Evolutionary conservation across 352 stramenopile species (phyloP).

Genomic region (Phytopythium ostracodes): DNA sequence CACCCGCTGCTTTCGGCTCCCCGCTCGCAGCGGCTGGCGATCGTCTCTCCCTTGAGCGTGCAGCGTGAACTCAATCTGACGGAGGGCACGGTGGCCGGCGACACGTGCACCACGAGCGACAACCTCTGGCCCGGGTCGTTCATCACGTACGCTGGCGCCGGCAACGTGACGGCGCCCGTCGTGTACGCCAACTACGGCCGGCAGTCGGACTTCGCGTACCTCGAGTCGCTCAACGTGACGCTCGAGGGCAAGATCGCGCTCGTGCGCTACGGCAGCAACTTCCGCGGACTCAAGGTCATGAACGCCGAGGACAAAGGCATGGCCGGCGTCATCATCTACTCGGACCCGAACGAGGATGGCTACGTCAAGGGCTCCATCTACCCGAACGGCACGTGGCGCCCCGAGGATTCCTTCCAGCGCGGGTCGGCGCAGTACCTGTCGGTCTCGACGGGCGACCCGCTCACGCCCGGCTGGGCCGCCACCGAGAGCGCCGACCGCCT

Average conservation of each 20-base stretch:
- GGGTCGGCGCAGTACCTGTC: constrained; percentile 64
- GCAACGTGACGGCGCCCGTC: constrained; percentile 32
- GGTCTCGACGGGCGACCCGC: constrained; percentile 53
- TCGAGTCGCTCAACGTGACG: constrained; percentile 40
- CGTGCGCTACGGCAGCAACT: constrained; percentile 51
- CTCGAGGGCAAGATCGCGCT: constrained; percentile 61
- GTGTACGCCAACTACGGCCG: constrained; percentile 48
- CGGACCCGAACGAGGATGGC: constrained; percentile 67
- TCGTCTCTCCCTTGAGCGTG: constrained; percentile 27
- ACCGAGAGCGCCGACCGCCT: constrained; percentile 25
- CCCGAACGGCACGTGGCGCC: constrained; percentile 57
- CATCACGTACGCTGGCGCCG: constrained; percentile 31
- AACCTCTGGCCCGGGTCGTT: constrained; percentile 46
- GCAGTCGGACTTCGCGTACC: constrained; percentile 53
- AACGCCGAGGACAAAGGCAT: constrained; percentile 52
- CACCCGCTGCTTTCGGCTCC: constrained; percentile 65
- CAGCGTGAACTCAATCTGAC: constrained; percentile 45
- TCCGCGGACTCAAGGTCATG: constrained; percentile 56
- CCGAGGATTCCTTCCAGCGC: constrained; percentile 53
- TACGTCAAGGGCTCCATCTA: constrained; percentile 48
- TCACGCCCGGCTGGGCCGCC: constrained; percentile 25
- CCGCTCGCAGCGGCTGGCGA: constrained; percentile 25
- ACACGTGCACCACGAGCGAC: constrained; percentile 51
- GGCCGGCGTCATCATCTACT: constrained; percentile 64
- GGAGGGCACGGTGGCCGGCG: constrained; percentile 46